Evolutionary conservation across 139 green algal species (phyloP).

Genomic region (Deuterostichococcus epilithicus): DNA sequence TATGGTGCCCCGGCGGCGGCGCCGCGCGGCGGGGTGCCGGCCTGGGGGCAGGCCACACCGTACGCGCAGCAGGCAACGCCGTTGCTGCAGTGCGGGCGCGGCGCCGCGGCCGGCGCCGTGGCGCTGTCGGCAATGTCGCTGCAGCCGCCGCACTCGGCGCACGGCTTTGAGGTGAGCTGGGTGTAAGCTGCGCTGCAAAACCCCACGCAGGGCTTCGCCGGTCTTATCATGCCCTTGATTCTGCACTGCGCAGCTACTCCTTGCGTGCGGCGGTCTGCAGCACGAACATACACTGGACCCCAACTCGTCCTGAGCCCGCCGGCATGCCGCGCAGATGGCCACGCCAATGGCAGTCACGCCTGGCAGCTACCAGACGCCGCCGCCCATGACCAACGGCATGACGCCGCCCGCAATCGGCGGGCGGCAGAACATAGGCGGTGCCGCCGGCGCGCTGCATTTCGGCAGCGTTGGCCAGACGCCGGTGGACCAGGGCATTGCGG

Average conservation of each 20-base stretch:
- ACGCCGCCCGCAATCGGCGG: constrained; percentile 21
- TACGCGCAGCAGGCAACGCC: not conserved
- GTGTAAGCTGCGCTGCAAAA: no score
- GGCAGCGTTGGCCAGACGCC: not conserved
- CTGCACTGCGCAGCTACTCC: no score
- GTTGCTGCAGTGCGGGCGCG: not conserved
- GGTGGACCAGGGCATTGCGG: not conserved
- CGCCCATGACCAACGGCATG: constrained; percentile 6
- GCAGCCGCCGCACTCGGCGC: not conserved
- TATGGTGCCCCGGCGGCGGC: no score
- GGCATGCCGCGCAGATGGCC: constrained; percentile 1
- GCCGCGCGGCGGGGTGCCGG: no score
- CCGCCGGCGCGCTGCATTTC: not conserved
- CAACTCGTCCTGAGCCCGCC: not conserved
- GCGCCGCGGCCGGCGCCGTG: no score
- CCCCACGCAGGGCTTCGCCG: no score
- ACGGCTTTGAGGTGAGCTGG: no score
- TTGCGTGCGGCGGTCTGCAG: no score
- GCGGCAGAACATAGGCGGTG: not conserved
- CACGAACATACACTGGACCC: no score
- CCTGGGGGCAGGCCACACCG: not conserved
- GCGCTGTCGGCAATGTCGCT: not conserved
- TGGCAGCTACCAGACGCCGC: constrained; percentile 36
- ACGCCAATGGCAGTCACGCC: constrained; percentile 3
- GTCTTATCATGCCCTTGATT: no score